Evolutionary conservation across 116 monocot genomes (phyloP).

Genomic region (Iris pallida): DNA sequence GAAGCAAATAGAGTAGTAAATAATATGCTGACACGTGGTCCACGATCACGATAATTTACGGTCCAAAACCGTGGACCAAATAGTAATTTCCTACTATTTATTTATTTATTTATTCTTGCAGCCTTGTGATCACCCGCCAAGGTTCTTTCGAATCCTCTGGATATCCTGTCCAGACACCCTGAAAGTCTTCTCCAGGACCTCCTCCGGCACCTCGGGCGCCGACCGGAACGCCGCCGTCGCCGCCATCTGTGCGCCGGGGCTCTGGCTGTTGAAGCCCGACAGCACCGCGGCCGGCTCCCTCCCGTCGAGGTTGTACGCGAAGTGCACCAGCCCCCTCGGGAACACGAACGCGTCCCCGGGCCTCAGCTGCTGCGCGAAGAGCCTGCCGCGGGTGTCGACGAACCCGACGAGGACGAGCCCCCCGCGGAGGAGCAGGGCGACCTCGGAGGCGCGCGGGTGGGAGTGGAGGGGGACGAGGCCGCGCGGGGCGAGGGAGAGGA

Average conservation of each 20-base stretch:
- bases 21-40: too few species aligned
- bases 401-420: constrained; percentile 18
- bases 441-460: constrained; percentile 32
- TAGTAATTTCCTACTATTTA: constrained; percentile 5
- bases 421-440: constrained; percentile 11
- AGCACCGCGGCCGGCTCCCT: constrained; percentile 9
- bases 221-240: constrained; percentile 16
- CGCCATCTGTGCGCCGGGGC: constrained; percentile 22
- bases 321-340: constrained; percentile 21
- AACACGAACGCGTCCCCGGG: constrained; percentile 31
- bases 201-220: constrained; percentile 11
- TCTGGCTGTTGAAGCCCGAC: constrained; percentile 31
- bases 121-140: constrained; percentile 16
- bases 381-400: constrained; percentile 16
- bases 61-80: too few species aligned
- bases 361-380: constrained; percentile 22
- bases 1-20: too few species aligned
- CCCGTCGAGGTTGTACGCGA: constrained; percentile 20
- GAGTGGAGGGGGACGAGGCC: constrained; percentile 19
- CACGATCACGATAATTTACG: neutral
- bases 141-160: constrained; percentile 19
- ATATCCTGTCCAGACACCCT: constrained; percentile 20
- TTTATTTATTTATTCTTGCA: constrained; percentile 3
- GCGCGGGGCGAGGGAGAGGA: constrained; percentile 9
- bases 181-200: constrained; percentile 20